Conservation (phyloP, 139 green algal genomes). For the Micractinium sp. region DNA sequence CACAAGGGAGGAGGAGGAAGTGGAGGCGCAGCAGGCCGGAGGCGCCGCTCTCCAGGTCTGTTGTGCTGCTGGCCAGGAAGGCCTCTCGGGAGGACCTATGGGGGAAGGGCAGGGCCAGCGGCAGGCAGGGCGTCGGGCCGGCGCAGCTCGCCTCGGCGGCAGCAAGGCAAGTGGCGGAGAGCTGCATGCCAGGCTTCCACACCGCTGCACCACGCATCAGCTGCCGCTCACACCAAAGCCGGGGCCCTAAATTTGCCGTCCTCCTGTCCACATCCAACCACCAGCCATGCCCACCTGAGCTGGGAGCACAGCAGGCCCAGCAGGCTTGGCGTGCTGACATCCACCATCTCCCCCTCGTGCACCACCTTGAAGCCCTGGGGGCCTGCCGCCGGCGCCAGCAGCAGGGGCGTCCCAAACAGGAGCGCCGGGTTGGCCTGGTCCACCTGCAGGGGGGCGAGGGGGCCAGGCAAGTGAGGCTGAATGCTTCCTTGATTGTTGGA, state of each 20-base stretch:
- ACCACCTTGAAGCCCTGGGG: slow-evolving; percentile 13
- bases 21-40: slow-evolving; percentile 26
- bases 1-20: slow-evolving; percentile 26
- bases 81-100: not conserved
- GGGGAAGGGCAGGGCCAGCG: not conserved
- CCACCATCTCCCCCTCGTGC: slow-evolving; percentile 21
- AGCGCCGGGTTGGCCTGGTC: slow-evolving; percentile 10
- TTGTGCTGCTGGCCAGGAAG: not conserved
- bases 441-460: not conserved
- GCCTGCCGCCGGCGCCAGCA: not conserved
- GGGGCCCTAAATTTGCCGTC: too few species aligned
- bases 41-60: slow-evolving; percentile 14
- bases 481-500: too few species aligned
- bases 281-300: not conserved
- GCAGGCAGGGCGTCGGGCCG: not conserved
- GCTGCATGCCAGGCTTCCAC: not conserved
- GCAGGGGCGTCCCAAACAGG: slow-evolving; percentile 18
- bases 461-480: too few species aligned
- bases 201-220: not conserved
- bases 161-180: not conserved
- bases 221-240: not conserved
- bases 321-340: slow-evolving; percentile 14
- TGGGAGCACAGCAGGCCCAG: slow-evolving; percentile 27
- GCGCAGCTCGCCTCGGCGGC: not conserved
- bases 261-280: too few species aligned